These are phyloP conservation scores for Aspergillus sp. DNA, from an alignment of 2,329 filamentous ascomycete genomes.

Conservation along the genomic window DNA sequence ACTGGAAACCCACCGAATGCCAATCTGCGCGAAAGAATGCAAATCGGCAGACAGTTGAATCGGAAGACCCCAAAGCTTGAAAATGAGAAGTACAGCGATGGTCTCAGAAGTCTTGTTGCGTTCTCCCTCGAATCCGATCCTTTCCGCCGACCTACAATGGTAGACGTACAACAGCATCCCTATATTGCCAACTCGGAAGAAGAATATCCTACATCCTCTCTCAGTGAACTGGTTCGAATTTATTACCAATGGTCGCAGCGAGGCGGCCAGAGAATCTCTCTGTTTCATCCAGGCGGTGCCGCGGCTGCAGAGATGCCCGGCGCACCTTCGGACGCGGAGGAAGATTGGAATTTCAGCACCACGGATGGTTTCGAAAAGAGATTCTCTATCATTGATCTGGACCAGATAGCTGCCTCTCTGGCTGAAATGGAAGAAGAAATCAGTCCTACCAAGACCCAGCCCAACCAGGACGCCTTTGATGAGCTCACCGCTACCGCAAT, in stretches of 20 bases:
- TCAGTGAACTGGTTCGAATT: slow-evolving; percentile 47
- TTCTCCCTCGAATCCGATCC: slow-evolving; percentile 47
- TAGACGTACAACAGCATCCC: slow-evolving; percentile 45
- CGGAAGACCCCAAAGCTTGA: slow-evolving; percentile 44
- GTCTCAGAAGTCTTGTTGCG: slow-evolving; percentile 46
- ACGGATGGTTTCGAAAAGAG: slow-evolving; percentile 60
- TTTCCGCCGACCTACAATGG: slow-evolving; percentile 46
- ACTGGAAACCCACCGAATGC: slow-evolving; percentile 51
- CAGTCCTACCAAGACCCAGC: slow-evolving; percentile 28
- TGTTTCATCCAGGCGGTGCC: slow-evolving; percentile 61
- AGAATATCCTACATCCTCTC: slow-evolving; percentile 43
- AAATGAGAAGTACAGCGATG: slow-evolving; percentile 43
- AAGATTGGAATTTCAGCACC: slow-evolving; percentile 66
- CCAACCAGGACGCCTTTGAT: slow-evolving; percentile 29
- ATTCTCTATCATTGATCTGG: slow-evolving; percentile 48
- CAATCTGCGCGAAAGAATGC: slow-evolving; percentile 48
- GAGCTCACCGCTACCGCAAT: slow-evolving; percentile 33
- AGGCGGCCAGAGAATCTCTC: slow-evolving; percentile 52
- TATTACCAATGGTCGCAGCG: slow-evolving; percentile 51
- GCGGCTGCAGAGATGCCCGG: slow-evolving; percentile 54
- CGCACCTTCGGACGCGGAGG: slow-evolving; percentile 41
- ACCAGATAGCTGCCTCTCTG: slow-evolving; percentile 49
- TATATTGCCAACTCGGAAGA: slow-evolving; percentile 45
- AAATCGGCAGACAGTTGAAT: slow-evolving; percentile 46
- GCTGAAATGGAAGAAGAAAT: slow-evolving; percentile 43